Conservation (phyloP, 2,329 filamentous ascomycete species). For the Scedosporium apiospermum region DNA sequence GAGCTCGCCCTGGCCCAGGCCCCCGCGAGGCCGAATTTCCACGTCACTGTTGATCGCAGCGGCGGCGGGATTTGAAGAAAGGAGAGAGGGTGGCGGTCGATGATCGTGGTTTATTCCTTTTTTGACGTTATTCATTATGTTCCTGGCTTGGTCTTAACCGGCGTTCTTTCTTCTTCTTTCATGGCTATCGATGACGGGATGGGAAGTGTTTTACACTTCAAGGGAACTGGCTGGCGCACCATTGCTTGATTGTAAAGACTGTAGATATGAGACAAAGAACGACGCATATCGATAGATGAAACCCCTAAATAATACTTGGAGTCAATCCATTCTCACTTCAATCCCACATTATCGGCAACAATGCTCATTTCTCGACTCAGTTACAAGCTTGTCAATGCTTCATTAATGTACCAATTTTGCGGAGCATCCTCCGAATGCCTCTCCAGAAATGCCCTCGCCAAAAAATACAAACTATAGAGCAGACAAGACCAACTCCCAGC, state of each 20-base stretch:
- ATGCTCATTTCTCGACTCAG: too few relatives aligned
- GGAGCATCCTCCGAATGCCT: too few relatives aligned
- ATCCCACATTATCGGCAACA: too few relatives aligned
- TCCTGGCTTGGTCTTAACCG: not conserved
- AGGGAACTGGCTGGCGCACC: not conserved
- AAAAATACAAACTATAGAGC: too few relatives aligned
- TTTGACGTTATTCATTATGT: not conserved
- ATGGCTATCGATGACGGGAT: too few relatives aligned
- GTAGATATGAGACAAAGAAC: not conserved
- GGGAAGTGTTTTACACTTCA: not conserved
- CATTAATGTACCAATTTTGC: too few relatives aligned
- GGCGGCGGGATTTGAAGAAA: slow-evolving; percentile 30
- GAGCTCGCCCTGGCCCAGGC: slow-evolving; percentile 26
- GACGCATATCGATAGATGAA: not conserved
- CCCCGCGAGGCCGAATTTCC: slow-evolving; percentile 23
- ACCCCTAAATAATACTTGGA: not conserved
- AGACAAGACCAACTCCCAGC: too few relatives aligned
- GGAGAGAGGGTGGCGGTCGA: not conserved
- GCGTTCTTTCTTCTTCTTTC: too few relatives aligned
- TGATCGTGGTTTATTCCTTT: not conserved
- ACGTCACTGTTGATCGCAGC: slow-evolving; percentile 43
- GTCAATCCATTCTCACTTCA: too few relatives aligned
- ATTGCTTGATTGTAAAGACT: not conserved
- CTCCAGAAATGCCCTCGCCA: too few relatives aligned
- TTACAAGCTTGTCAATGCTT: too few relatives aligned